These are phyloP conservation scores for Fonsecaea erecta DNA, from an alignment of 2,329 filamentous ascomycete genomes.

Conservation along the genomic window DNA sequence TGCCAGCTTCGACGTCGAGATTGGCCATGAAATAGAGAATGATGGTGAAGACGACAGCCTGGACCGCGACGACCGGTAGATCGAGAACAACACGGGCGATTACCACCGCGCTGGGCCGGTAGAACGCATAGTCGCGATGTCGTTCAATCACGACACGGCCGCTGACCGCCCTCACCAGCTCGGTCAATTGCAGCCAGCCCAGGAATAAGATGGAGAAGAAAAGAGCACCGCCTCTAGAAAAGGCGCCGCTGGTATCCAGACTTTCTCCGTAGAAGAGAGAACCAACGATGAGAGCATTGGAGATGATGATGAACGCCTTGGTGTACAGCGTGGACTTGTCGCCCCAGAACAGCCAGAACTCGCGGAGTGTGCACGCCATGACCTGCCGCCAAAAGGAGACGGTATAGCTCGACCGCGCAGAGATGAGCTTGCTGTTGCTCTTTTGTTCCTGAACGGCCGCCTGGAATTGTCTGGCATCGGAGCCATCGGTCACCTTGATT, in stretches of 20 bases:
- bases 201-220: constrained; percentile 72
- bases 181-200: constrained; percentile 73
- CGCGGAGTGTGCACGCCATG: constrained; percentile 63
- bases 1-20: constrained; percentile 62
- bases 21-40: constrained; percentile 70
- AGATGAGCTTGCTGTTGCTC: constrained; percentile 62
- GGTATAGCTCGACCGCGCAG: constrained; percentile 72
- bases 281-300: constrained; percentile 75
- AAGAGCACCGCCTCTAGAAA: constrained; percentile 64
- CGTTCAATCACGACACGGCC: constrained; percentile 71
- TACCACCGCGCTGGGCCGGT: constrained; percentile 68
- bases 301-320: constrained; percentile 77
- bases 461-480: constrained; percentile 68
- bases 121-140: constrained; percentile 71
- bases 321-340: constrained; percentile 76
- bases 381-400: constrained; percentile 76
- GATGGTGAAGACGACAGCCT: constrained; percentile 64
- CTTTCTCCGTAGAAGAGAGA: constrained; percentile 76
- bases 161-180: constrained; percentile 76
- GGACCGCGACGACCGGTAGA: constrained; percentile 63
- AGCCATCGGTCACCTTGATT: constrained; percentile 61
- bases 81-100: constrained; percentile 67
- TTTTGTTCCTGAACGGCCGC: constrained; percentile 68
- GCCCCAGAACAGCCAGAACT: constrained; percentile 78
- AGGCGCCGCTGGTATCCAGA: constrained; percentile 64